Conservation (phyloP, 306 rosid genomes). For the Comarum palustre region DNA sequence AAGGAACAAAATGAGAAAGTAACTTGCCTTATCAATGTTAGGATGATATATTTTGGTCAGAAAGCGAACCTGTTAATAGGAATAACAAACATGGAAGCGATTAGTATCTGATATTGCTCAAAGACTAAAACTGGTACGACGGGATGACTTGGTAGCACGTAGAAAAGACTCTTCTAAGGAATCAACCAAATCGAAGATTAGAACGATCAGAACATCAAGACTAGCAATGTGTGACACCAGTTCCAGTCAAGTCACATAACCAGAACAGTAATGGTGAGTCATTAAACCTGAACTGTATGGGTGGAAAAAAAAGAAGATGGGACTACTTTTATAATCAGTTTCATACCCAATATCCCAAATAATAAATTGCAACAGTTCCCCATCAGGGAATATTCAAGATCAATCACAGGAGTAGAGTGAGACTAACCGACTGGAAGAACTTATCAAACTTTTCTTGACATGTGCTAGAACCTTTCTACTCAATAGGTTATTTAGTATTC, state of each 20-base stretch:
- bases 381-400: not conserved
- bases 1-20: slow-evolving; percentile 14
- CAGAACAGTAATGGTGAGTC: not conserved
- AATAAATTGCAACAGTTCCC: not conserved
- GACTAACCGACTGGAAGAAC: not conserved
- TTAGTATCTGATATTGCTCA: not conserved
- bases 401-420: not conserved
- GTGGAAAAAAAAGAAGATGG: not conserved
- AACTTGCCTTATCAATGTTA: slow-evolving; percentile 38
- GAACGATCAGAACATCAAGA: not conserved
- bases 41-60: slow-evolving; percentile 45
- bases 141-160: not conserved
- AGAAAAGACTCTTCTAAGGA: not conserved
- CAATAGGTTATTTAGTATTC: too few relatives aligned
- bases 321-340: not conserved
- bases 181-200: not conserved
- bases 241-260: not conserved
- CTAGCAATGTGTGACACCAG: not conserved
- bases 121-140: not conserved
- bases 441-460: not conserved
- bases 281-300: too few relatives aligned
- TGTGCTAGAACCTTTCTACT: not conserved
- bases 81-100: not conserved
- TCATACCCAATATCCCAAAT: not conserved
- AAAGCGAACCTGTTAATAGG: slow-evolving; percentile 29